phyloP scores from a whole-genome alignment of 371 early-diverging fungal species.

The Batkoa obscura region DNA sequence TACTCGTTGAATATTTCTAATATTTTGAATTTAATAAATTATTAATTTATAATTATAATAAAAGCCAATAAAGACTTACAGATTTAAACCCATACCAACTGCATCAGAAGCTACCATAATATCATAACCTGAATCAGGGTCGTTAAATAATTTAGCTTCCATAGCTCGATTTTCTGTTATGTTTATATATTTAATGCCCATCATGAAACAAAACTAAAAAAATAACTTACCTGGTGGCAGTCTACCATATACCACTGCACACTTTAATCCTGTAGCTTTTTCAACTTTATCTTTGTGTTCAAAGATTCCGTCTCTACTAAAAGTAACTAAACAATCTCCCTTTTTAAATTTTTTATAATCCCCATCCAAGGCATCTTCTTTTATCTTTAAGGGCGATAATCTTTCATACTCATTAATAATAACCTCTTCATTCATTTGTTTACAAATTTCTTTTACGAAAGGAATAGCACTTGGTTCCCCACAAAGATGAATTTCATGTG shows the following conservation, averaged over 20 bases:
- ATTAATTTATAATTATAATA: too few species aligned
- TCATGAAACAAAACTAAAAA: background rate
- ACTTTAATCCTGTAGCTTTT: conserved; percentile 38
- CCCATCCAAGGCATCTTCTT: conserved; percentile 25
- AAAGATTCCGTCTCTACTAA: conserved; percentile 67
- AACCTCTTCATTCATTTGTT: conserved; percentile 62
- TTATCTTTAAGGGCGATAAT: conserved; percentile 43
- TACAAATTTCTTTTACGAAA: conserved; percentile 28
- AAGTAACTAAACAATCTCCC: conserved; percentile 83
- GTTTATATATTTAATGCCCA: background rate
- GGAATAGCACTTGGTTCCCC: conserved; percentile 80
- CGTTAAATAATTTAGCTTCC: conserved; percentile 84
- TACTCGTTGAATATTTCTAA: conserved; percentile 66
- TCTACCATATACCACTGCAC: conserved; percentile 85
- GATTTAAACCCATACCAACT: conserved; percentile 90
- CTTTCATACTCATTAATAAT: conserved; percentile 60
- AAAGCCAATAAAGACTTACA: conserved; percentile 25
- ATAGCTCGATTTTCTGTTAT: conserved; percentile 54
- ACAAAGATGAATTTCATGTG: conserved; percentile 78
- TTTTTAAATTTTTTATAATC: conserved; percentile 30
- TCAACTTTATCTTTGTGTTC: conserved; percentile 55
- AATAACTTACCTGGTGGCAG: conserved; percentile 55
- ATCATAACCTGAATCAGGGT: conserved; percentile 51
- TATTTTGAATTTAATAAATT: too few species aligned
- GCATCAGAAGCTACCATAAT: conserved; percentile 91